Percentiles rank a stretch among this genome's conserved stretches.
Conservation (phyloP, 306 rosid species). For the Psophocarpus tetragonolobus region DNA sequence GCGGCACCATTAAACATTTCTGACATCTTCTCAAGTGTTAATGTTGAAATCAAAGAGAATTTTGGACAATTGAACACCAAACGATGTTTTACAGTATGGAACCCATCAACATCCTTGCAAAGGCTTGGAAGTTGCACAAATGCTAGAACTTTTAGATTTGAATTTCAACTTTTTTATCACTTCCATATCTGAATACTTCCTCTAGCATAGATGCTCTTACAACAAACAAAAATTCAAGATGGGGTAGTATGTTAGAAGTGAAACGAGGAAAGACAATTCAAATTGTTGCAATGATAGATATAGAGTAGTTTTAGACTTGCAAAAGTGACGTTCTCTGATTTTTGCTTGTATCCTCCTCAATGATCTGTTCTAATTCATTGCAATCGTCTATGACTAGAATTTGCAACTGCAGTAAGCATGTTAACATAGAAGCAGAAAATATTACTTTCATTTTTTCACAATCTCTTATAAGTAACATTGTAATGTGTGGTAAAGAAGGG, state of each 20-base stretch:
- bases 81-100: background rate
- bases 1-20: accelerated
- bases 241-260: background rate
- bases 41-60: background rate
- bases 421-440: background rate
- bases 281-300: background rate
- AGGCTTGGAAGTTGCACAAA: background rate
- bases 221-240: background rate
- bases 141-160: background rate
- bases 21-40: background rate
- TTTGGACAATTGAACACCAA: background rate
- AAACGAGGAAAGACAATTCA: background rate
- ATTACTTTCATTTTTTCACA: background rate
- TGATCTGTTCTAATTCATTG: background rate
- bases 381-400: background rate
- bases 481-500: background rate
- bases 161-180: background rate
- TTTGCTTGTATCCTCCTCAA: background rate
- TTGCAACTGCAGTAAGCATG: background rate
- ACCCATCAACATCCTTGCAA: background rate
- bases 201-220: background rate
- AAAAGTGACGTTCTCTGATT: background rate
- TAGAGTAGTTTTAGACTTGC: background rate
- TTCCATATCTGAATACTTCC: background rate
- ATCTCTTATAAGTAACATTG: accelerated